These are phyloP conservation scores for Athelia sp. DNA, from an alignment of 1,284 basidiomycete genomes.

Conservation along the genomic window DNA sequence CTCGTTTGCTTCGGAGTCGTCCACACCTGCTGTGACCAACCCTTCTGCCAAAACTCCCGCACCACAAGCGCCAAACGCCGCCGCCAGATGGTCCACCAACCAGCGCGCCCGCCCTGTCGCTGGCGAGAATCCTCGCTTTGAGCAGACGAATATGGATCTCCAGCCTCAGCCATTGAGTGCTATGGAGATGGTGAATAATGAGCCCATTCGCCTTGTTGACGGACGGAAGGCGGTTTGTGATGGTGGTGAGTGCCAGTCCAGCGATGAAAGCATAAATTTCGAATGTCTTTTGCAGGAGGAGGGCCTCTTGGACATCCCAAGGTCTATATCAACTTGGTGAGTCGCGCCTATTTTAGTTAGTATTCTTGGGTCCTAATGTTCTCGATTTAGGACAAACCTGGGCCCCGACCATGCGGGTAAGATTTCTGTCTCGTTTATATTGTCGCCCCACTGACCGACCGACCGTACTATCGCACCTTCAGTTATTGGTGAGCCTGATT, in stretches of 20 bases:
- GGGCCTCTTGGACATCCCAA: slow-evolving; percentile 97
- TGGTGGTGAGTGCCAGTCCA: slow-evolving; percentile 66
- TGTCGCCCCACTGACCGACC: slow-evolving; percentile 3
- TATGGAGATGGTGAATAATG: slow-evolving; percentile 83
- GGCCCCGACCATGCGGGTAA: slow-evolving; percentile 76
- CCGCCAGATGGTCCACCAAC: slow-evolving; percentile 73
- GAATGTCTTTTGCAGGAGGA: slow-evolving; percentile 53
- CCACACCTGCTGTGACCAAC: slow-evolving; percentile 17
- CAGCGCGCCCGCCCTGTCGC: slow-evolving; percentile 59
- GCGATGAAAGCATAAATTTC: background rate
- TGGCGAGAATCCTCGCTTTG: slow-evolving; percentile 74
- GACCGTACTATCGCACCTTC: slow-evolving; percentile 13
- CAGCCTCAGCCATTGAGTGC: slow-evolving; percentile 92
- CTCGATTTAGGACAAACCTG: slow-evolving; percentile 60
- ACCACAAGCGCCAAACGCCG: slow-evolving; percentile 76
- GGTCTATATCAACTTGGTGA: slow-evolving; percentile 91
- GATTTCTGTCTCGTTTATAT: slow-evolving; percentile 14
- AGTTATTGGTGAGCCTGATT: slow-evolving; percentile 75
- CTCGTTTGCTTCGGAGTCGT: slow-evolving; percentile 27
- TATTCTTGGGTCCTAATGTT: too few species aligned
- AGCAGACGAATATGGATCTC: slow-evolving; percentile 82
- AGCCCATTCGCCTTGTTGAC: slow-evolving; percentile 80
- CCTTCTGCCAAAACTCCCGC: slow-evolving; percentile 30
- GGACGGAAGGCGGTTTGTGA: slow-evolving; percentile 88
- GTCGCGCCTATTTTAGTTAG: slow-evolving; percentile 10